Conservation (phyloP, 1,284 basidiomycete species). For the Mrakiaceae sp. region DNA sequence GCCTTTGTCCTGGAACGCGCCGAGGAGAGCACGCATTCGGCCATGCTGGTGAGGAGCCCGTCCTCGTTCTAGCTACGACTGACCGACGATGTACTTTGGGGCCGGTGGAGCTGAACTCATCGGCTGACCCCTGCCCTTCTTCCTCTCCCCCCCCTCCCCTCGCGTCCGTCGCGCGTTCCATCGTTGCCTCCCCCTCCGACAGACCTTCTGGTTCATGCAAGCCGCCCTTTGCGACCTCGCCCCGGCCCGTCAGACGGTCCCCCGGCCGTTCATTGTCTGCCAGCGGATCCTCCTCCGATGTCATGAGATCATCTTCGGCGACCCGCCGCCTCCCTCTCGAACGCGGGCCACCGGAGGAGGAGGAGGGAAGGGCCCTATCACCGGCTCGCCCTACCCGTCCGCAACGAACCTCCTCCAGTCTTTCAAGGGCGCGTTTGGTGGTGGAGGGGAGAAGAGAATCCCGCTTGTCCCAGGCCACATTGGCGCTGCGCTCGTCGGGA, state of each 20-base stretch:
- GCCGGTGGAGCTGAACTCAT: constrained; percentile 1
- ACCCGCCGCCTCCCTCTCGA: constrained; percentile 51
- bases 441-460: background rate
- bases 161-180: constrained; percentile 18
- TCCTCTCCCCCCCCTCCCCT: background rate
- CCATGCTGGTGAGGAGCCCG: constrained; percentile 64
- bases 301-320: constrained; percentile 93
- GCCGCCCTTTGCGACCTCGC: constrained; percentile 81
- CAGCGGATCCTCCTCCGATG: constrained; percentile 84
- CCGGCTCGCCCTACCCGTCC: constrained; percentile 39
- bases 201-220: constrained; percentile 99
- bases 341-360: no score
- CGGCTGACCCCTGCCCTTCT: background rate
- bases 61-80: background rate
- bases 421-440: background rate
- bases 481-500: constrained; percentile 69
- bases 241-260: constrained; percentile 45
- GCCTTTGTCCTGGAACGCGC: constrained; percentile 78
- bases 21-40: constrained; percentile 81
- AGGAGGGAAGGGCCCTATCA: no score
- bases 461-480: constrained; percentile 34
- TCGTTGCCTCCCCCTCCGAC: constrained; percentile 20
- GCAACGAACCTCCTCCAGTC: background rate
- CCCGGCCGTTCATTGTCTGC: constrained; percentile 79
- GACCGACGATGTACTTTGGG: no score